Base-by-base conservation (phyloP, 371 early-diverging fungal genomes). In the Funneliformis caledonium region DNA sequence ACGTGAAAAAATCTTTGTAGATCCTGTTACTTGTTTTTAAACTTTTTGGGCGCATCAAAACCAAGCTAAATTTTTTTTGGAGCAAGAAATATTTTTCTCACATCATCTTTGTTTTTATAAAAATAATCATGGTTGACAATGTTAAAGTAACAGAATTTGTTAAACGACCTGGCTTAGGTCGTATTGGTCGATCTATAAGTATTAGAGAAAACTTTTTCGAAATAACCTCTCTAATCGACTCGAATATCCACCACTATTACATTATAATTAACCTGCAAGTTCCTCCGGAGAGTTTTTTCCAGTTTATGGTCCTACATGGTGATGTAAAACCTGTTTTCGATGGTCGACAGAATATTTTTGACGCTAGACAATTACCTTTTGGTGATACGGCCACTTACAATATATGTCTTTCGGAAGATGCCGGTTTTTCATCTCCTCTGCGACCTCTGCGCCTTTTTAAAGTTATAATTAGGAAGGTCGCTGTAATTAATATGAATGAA, bases 281-380 rank as follows among this genome's bases (percentile, higher is more conserved):
- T 12, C 88, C 88, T 11, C 86, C 85, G 87, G 6, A 86, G 84
- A 14, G 84, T 89, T 31, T 89, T 86, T 86, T 81, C 83, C 78
- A 84, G 1, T 86, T 89, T 81, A 83, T 26, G 48, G 81, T 77
- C 11, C 12, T 45, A 67, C 77, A 81, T 62, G 82, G 88, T 9
- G 78, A 84, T 5, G 79, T 85, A 50, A 82, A 80, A 42, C 84
- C 86, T 4, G 85, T 88, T 33, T 90, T 83, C 84, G 89, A 90
- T 78, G 89, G 91, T 22, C n/a, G 90, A 59, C 86, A 88, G 81
- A 89, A 88, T 70, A 83, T 92, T 4, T 93, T 85, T 80, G 82
- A 92, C 8, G 82, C 87, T 1, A 81, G 83, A 33, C 83, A 83
- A 1, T 78, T 91, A 33, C 87, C 88, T 0, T 84, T 89, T 26